phyloP scores from a whole-genome alignment of 2,329 filamentous ascomycete genomes.

The Cytospora piceicola region DNA sequence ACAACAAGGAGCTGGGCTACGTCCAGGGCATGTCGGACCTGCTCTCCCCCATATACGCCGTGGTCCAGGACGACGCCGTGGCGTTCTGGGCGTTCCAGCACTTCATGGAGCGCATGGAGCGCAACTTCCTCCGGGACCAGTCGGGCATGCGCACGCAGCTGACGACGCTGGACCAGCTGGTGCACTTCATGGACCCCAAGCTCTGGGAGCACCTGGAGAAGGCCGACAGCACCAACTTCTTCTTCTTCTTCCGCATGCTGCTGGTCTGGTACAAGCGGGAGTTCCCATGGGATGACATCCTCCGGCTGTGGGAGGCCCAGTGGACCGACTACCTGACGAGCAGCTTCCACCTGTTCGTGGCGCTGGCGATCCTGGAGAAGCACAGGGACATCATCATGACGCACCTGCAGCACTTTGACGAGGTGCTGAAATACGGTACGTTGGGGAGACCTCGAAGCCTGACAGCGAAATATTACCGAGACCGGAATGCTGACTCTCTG shows the following conservation, averaged over 20 bases:
- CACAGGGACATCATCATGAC: constrained; percentile 96
- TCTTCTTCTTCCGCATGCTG: constrained; percentile 99
- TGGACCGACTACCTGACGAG: constrained; percentile 93
- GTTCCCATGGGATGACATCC: constrained; percentile 85
- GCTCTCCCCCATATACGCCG: constrained; percentile 92
- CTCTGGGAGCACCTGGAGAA: constrained; percentile 88
- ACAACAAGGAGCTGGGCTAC: constrained; percentile 93
- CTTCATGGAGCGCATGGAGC: constrained; percentile 98
- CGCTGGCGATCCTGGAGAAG: constrained; percentile 91
- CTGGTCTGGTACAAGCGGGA: constrained; percentile 99
- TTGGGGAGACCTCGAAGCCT: constrained; percentile 27
- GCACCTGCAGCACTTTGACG: constrained; percentile 92
- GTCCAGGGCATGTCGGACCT: constrained; percentile 99
- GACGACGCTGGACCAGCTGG: constrained; percentile 87
- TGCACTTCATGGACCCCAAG: constrained; percentile 95
- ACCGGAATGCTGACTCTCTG: constrained; percentile 21
- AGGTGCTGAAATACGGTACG: constrained; percentile 93
- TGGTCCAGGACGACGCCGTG: constrained; percentile 94
- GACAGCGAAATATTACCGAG: background rate
- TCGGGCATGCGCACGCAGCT: constrained; percentile 95
- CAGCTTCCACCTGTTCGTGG: constrained; percentile 93
- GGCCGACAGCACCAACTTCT: constrained; percentile 97
- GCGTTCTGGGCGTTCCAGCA: constrained; percentile 96
- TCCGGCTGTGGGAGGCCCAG: constrained; percentile 87
- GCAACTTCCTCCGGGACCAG: constrained; percentile 94